Base-by-base conservation (phyloP, 345 rosid species). In the Gossypium rotundifolium region DNA sequence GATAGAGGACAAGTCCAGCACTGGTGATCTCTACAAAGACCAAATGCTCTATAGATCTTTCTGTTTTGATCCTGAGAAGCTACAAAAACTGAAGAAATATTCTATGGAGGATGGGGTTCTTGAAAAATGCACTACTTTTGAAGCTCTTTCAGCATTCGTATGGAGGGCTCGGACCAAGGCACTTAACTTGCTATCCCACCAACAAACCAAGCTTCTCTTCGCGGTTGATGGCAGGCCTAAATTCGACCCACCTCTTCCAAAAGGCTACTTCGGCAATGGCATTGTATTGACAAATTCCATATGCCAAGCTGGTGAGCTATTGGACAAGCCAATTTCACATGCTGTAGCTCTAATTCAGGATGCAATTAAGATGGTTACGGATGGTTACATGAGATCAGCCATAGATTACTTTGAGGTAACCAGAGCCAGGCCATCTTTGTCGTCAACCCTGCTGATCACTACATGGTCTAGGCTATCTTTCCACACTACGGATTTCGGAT, bases 341-440 rank as follows among this genome's bases (percentile, higher is more conserved):
- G 92, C 87, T 0, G 90, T 84, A 4, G 90, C 92, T 58, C 82
- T 85, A 12, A 92, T 94, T 12, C 88, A 86, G 78, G 88, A 83
- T 33, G 88, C 98, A 1, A 85, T 94, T 18, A 87, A 85, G 82
- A 86, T 89, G 93, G 93, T 91, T 9, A 82, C 84, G 22, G 96
- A 94, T 69, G 69, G 87, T 74, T 90, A 91, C 88, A 91, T 94
- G 94, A 91, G 97, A 79, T 94, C 98, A 3, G 96, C 98, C 16
- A 88, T 94, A 3, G 98, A 94, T 82, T 94, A 91, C 82, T 94
- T 94, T 33, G 98, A 94, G 81, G 88, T 76, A 0, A 90, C 94
- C 10, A 86, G 98, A 78, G 82, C 88, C 3, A 87, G 93, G 86
- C 98, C 98, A 40, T 91, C 98, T 14, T 80, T 94, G 75, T 80